Conservation (phyloP, 305 asterid species). For the Solanum hybrid region DNA sequence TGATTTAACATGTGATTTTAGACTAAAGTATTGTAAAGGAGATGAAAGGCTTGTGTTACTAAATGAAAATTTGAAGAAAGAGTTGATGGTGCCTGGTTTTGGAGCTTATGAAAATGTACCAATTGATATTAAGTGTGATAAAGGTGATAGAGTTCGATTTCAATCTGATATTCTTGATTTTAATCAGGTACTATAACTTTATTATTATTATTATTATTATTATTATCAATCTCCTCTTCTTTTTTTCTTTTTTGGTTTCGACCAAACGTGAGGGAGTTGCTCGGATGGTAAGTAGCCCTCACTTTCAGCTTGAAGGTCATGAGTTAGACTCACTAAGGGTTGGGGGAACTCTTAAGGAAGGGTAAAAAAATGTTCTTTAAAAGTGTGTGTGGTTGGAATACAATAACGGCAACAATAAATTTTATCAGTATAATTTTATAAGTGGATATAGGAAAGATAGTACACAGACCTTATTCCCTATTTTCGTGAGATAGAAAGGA, state of each 20-base stretch:
- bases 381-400: background rate
- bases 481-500: background rate
- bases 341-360: background rate
- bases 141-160: slow-evolving; percentile 78
- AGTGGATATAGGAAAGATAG: background rate
- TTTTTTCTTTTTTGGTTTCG: background rate
- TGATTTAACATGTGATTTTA: slow-evolving; percentile 64
- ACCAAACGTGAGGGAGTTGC: background rate
- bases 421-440: background rate
- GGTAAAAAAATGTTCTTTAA: background rate
- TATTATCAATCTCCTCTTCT: background rate
- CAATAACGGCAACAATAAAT: background rate
- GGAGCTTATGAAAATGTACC: slow-evolving; percentile 46
- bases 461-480: background rate
- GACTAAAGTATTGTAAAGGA: slow-evolving; percentile 81
- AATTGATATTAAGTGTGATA: slow-evolving; percentile 65
- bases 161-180: slow-evolving; percentile 79
- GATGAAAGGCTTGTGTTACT: slow-evolving; percentile 42
- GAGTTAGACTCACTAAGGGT: background rate
- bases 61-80: slow-evolving; percentile 40
- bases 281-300: too few species aligned
- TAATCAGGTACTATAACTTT: slow-evolving; percentile 32
- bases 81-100: slow-evolving; percentile 54
- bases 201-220: background rate
- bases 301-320: too few species aligned